Evolutionary conservation across 306 rosid genomes (phyloP).

Genomic region (Rubus parviflorus): DNA sequence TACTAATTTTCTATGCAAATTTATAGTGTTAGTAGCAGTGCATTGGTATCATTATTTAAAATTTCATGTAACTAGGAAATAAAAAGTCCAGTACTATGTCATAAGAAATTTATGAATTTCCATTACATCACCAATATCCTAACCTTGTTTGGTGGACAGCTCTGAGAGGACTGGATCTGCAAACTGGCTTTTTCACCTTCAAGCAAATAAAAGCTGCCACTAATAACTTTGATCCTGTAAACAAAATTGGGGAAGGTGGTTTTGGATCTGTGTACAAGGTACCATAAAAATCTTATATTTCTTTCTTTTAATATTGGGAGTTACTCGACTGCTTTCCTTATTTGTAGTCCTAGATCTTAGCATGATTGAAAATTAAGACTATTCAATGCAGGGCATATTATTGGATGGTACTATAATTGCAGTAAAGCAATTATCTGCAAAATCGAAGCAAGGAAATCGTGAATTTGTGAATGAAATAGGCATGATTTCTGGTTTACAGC

Average conservation of each 20-base stretch:
- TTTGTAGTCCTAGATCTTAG: background rate
- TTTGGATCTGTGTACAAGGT: constrained; percentile 80
- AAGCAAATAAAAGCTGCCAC: constrained; percentile 43
- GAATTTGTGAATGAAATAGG: constrained; percentile 59
- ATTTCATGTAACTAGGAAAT: no score
- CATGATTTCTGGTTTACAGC: constrained; percentile 51
- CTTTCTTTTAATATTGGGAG: background rate
- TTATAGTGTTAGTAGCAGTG: no score
- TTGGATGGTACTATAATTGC: constrained; percentile 54
- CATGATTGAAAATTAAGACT: background rate
- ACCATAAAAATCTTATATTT: background rate
- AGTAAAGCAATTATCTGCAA: constrained; percentile 57
- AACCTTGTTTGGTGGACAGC: background rate
- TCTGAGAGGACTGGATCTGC: constrained; percentile 5
- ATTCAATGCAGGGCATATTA: constrained; percentile 39
- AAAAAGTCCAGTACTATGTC: no score
- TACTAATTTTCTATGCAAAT: no score
- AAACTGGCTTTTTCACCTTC: constrained; percentile 9
- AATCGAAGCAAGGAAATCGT: constrained; percentile 50
- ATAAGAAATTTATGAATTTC: no score
- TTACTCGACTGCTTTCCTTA: constrained; percentile 1
- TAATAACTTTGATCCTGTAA: constrained; percentile 46
- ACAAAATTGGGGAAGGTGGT: constrained; percentile 79
- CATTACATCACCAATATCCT: no score
- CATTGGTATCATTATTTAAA: no score